Evolutionary conservation across 1,284 basidiomycete genomes (phyloP).

Genomic region (Neolentinus lepideus): DNA sequence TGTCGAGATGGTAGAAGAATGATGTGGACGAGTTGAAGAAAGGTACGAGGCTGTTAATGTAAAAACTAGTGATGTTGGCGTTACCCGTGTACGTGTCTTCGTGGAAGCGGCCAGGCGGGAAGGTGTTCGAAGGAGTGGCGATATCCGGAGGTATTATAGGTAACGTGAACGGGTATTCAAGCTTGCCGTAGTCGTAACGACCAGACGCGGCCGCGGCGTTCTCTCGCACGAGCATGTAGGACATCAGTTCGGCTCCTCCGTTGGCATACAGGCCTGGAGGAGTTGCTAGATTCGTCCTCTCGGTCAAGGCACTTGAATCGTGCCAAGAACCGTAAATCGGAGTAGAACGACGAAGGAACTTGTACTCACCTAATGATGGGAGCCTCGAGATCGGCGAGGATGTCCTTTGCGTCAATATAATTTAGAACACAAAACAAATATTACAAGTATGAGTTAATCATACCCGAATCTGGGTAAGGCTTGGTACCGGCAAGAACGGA

Average conservation of each 20-base stretch:
- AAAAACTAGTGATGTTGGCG: conserved; percentile 9
- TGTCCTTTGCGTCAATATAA: conserved; percentile 7
- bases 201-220: conserved; percentile 1
- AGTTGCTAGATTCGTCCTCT: conserved; percentile 10
- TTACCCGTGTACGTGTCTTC: conserved; percentile 11
- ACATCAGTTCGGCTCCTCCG: conserved; percentile 3
- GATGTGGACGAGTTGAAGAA: conserved; percentile 8
- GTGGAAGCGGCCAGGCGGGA: conserved; percentile 14
- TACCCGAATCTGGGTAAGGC: conserved; percentile 12
- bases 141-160: conserved; percentile 8
- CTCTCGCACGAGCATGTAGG: conserved; percentile 9
- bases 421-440: neutral
- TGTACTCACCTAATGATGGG: conserved; percentile 12
- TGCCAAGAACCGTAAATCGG: neutral
- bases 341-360: neutral
- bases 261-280: conserved; percentile 9
- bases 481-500: conserved; percentile 10
- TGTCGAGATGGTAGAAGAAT: conserved; percentile 11
- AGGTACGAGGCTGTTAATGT: conserved; percentile 10
- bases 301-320: conserved; percentile 9
- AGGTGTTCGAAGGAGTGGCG: conserved; percentile 5
- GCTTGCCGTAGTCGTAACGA: conserved; percentile 13
- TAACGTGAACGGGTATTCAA: conserved; percentile 14
- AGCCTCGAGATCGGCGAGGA: conserved; percentile 13
- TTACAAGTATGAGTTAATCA: neutral